A percentile compares a stretch with the other conserved stretches of the same genome.
Evolutionary conservation across 164 flowering plant genomes (phyloP).

Genomic region (Pachysandra terminalis): DNA sequence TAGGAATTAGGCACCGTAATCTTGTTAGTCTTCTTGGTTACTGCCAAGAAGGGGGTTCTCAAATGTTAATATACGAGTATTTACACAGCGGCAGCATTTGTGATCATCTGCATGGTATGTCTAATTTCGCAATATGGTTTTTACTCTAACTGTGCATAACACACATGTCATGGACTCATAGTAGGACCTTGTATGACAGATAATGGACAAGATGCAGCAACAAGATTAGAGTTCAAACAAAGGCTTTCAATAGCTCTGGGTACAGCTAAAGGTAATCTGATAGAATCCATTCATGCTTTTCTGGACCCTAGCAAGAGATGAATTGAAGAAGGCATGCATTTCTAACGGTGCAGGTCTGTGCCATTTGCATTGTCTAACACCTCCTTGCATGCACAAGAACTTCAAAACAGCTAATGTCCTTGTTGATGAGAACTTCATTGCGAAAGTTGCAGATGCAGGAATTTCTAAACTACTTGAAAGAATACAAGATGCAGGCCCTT

Average conservation of each 20-base stretch:
- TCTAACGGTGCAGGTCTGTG: constrained; percentile 49
- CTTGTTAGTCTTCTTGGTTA: constrained; percentile 63
- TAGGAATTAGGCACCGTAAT: constrained; percentile 52
- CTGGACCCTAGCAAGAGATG: not conserved
- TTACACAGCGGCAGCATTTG: constrained; percentile 69
- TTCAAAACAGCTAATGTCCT: constrained; percentile 72
- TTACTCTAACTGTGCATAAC: no score
- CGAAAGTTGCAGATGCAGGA: constrained; percentile 78
- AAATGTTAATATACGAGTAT: constrained; percentile 57
- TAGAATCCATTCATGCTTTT: not conserved
- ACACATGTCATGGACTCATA: constrained; percentile 4
- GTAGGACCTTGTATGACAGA: constrained; percentile 24
- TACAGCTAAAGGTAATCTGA: constrained; percentile 64
- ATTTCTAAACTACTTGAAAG: constrained; percentile 38
- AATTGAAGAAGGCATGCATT: not conserved
- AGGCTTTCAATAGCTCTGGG: constrained; percentile 65
- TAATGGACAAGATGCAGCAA: constrained; percentile 30
- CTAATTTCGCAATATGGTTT: not conserved
- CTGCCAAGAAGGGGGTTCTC: constrained; percentile 59
- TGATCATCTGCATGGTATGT: constrained; percentile 66
- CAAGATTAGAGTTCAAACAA: constrained; percentile 65
- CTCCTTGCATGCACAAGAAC: constrained; percentile 58
- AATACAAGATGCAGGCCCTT: constrained; percentile 44
- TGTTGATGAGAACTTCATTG: constrained; percentile 77
- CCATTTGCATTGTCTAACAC: constrained; percentile 52